A percentile compares a stretch with the other conserved stretches of the same genome.
phyloP scores from a whole-genome alignment of 805 yeast species.

The Lachancea lanzarotensis region DNA sequence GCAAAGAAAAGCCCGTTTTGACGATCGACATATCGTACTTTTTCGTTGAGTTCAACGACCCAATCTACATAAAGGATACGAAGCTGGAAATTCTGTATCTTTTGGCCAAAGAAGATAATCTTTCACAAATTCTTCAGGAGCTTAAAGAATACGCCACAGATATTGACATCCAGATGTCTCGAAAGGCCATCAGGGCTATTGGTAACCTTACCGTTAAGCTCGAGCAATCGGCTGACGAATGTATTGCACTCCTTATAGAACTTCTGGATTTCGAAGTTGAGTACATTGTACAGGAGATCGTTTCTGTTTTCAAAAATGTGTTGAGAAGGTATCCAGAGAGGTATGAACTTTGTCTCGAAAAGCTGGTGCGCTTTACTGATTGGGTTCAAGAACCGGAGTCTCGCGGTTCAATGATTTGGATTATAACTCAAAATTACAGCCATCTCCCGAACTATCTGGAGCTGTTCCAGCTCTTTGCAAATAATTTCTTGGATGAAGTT shows the following conservation, averaged over 20 bases:
- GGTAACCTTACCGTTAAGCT: constrained; percentile 83
- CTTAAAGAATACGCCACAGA: constrained; percentile 82
- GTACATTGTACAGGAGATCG: constrained; percentile 73
- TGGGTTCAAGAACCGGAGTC: constrained; percentile 71
- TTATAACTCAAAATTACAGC: constrained; percentile 64
- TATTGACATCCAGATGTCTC: constrained; percentile 76
- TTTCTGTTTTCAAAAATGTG: constrained; percentile 69
- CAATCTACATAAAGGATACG: constrained; percentile 81
- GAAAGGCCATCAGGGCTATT: constrained; percentile 82
- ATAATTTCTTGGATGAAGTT: constrained; percentile 51
- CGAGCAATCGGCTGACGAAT: constrained; percentile 46
- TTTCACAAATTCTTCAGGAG: constrained; percentile 60
- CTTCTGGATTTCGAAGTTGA: constrained; percentile 60
- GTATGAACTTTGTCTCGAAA: constrained; percentile 40
- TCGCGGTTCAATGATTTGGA: constrained; percentile 74
- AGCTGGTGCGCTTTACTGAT: constrained; percentile 40
- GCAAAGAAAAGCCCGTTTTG: constrained; percentile 51
- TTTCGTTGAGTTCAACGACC: constrained; percentile 79
- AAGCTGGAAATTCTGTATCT: constrained; percentile 81
- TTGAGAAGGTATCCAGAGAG: constrained; percentile 65
- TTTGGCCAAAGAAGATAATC: constrained; percentile 60
- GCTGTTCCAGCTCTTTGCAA: constrained; percentile 33
- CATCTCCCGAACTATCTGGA: constrained; percentile 32
- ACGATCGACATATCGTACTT: constrained; percentile 67
- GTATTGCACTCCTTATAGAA: constrained; percentile 56